These are phyloP conservation scores for Coemansia sp. DNA, from an alignment of 192 early-diverging fungal genomes.

Conservation along the genomic window DNA sequence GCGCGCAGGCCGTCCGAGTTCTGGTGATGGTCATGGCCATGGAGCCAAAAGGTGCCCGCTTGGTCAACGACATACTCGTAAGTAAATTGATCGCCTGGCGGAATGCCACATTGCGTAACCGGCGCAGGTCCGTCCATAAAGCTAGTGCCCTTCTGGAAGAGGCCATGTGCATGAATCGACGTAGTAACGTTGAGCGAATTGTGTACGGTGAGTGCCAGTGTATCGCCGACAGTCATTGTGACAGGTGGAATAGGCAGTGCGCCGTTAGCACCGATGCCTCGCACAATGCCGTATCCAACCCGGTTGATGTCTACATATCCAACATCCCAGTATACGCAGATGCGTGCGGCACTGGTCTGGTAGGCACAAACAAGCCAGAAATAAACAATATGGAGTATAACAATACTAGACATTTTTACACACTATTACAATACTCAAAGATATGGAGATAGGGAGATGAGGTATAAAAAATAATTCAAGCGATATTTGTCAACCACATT, in stretches of 20 bases:
- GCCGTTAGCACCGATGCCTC: conserved; percentile 65
- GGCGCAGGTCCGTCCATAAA: conserved; percentile 67
- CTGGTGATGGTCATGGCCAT: conserved; percentile 65
- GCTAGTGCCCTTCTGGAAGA: conserved; percentile 68
- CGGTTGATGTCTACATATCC: conserved; percentile 61
- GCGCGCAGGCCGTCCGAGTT: conserved; percentile 77
- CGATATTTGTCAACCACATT: neutral
- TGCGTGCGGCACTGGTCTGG: neutral
- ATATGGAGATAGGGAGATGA: neutral
- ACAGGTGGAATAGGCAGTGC: conserved; percentile 54
- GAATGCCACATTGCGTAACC: conserved; percentile 73
- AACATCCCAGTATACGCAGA: conserved; percentile 62
- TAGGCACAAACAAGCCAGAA: neutral
- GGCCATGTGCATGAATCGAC: conserved; percentile 71
- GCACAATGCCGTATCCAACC: conserved; percentile 60
- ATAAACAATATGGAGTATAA: neutral
- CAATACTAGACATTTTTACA: neutral
- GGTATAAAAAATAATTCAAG: neutral
- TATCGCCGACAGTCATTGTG: conserved; percentile 16
- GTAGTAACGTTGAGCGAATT: conserved; percentile 60
- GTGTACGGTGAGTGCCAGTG: conserved; percentile 21
- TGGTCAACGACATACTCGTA: conserved; percentile 59
- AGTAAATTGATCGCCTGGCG: conserved; percentile 59
- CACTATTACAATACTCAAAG: neutral
- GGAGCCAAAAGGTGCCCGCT: conserved; percentile 79